Percentiles rank a stretch among this genome's conserved stretches.
Conservation (phyloP, 306 rosid species). For the Cicer yamashitae region DNA sequence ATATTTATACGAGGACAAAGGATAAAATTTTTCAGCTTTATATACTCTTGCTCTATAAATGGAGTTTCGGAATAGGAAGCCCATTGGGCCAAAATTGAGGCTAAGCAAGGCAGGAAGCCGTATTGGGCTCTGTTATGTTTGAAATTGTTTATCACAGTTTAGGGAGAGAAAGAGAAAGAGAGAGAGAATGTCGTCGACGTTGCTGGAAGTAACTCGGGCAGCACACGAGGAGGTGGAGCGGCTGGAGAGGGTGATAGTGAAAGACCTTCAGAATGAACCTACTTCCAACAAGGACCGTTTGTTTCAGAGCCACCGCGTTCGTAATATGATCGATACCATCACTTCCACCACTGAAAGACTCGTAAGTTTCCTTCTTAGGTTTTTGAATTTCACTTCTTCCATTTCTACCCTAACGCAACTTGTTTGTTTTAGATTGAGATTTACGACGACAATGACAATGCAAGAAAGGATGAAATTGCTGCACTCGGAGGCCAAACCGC, state of each 20-base stretch:
- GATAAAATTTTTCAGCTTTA: too few relatives aligned
- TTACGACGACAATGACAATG: conserved; percentile 82
- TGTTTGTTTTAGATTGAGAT: conserved; percentile 65
- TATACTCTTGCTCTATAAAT: too few relatives aligned
- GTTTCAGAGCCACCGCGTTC: conserved; percentile 89
- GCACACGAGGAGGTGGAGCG: conserved; percentile 97
- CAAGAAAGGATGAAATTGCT: conserved; percentile 96
- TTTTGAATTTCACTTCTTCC: background rate
- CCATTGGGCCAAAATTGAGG: too few relatives aligned
- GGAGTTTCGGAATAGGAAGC: too few relatives aligned
- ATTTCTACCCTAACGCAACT: background rate
- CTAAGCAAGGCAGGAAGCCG: too few relatives aligned
- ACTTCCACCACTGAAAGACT: conserved; percentile 71
- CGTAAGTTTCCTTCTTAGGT: conserved; percentile 42
- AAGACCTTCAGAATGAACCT: conserved; percentile 87
- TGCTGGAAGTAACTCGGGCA: conserved; percentile 87
- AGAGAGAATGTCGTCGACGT: conserved; percentile 85
- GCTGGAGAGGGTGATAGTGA: conserved; percentile 81
- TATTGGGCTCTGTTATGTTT: too few relatives aligned
- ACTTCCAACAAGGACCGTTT: conserved; percentile 70
- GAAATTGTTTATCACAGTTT: too few relatives aligned
- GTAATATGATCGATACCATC: conserved; percentile 79
- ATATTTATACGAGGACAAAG: too few relatives aligned
- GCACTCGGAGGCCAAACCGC: conserved; percentile 98
- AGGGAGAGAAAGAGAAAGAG: too few relatives aligned